Evolutionary conservation across 2,329 filamentous ascomycete genomes (phyloP).

Genomic region (Fusarium denticulatum): DNA sequence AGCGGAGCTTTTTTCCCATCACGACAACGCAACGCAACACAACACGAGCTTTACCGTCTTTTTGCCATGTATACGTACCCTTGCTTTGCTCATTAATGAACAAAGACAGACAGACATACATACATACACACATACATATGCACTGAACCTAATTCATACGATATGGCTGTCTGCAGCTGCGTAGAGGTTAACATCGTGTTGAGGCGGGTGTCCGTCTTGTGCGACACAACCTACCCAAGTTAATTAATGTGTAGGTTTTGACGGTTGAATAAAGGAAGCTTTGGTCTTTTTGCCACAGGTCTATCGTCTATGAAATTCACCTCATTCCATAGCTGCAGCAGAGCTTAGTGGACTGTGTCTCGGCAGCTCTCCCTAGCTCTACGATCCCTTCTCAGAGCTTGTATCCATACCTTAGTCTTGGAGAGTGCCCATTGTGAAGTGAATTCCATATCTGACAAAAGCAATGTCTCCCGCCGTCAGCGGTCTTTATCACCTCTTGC

Average conservation of each 20-base stretch:
- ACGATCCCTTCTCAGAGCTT: not conserved
- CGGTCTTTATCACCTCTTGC: constrained; percentile 1
- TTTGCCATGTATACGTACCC: constrained; percentile 1
- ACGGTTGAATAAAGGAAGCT: not conserved
- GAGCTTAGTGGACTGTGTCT: constrained; percentile 3
- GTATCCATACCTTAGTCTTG: not conserved
- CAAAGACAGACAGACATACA: constrained; percentile 20
- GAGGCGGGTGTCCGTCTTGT: constrained; percentile 15
- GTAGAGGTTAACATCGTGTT: constrained; percentile 14
- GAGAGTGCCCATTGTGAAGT: not conserved
- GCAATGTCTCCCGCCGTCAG: constrained; percentile 10
- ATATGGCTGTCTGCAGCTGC: constrained; percentile 25
- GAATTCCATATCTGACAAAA: not conserved
- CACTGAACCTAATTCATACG: constrained; percentile 22
- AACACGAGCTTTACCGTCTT: constrained; percentile 23
- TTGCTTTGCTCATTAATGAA: constrained; percentile 8
- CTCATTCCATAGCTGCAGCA: constrained; percentile 19
- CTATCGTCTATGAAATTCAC: constrained; percentile 8
- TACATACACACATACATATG: constrained; percentile 1
- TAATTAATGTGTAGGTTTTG: not conserved
- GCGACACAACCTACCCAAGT: not conserved
- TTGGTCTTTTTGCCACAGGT: constrained; percentile 14
- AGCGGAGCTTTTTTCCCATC: constrained; percentile 28
- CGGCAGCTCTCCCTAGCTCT: constrained; percentile 6
- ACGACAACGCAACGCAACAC: not conserved